Base-by-base conservation (phyloP, 164 flowering plant species). In the Annona squamosa region DNA sequence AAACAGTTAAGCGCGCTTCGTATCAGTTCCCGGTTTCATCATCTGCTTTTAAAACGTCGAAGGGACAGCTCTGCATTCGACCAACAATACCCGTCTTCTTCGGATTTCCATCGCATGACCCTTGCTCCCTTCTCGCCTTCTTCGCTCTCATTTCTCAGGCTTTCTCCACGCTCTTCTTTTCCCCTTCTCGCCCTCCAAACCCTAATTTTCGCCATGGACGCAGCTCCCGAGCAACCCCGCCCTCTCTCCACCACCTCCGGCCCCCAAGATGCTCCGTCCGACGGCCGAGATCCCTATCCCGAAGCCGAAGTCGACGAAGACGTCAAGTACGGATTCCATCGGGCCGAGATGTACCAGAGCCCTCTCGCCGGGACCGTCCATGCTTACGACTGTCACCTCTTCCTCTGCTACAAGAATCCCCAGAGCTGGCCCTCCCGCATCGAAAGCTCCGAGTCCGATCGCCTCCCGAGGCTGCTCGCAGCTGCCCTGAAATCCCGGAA, bases 351-450 rank as follows among this genome's bases (percentile, higher is more conserved):
- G 98, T 79, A 84, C 78, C 56, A 65, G 77, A 45, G 9, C 65
- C 73, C 75, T 48, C 89, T 95, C 46, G 76, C 88, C 43, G 90
- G 86, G 13, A 88, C 94, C 64, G 86, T 89, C 4, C 83, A 80
- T 65, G 76, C 81, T 6, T 90, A 90, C 83, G 97, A 88, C 18
- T 90, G 99, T 52, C 99, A 96, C 74, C 73, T 91, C 12, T 88
- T 96, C 73, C 95, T 96, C 74, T 89, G 93, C 79, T 87, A 81
- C 84, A 87, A 87, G 85, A 78, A 73, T 69, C 84, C 85, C n/a
- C 84, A 81, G 42, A 73, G 79, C 37, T 95, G 99, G 99, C 82
- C 91, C 42, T 19, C 90, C 19, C 84, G 79, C 5, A 86, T 90
- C 56, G 99, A 93, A 78, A 78, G 59, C 19, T 80, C 87, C 2